These are phyloP conservation scores for Acidiella bohemica DNA, from an alignment of 495 filamentous ascomycete genomes.

Conservation along the genomic window DNA sequence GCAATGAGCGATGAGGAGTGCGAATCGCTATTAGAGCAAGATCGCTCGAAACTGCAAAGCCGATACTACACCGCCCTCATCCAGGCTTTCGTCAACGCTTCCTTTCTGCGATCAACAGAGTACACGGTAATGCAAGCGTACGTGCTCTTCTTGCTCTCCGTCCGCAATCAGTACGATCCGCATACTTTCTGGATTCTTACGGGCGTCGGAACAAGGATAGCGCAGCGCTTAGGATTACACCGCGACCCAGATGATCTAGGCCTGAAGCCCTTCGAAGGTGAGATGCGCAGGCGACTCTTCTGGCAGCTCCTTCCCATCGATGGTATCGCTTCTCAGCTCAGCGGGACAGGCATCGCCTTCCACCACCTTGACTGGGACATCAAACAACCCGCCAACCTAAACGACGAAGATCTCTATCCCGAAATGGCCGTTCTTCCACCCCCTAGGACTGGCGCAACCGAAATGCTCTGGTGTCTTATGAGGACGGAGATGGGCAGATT, in stretches of 20 bases:
- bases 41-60: background rate
- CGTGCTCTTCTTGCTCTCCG: slow-evolving; percentile 16
- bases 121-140: slow-evolving; percentile 18
- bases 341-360: slow-evolving; percentile 14
- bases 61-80: slow-evolving; percentile 9
- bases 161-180: slow-evolving; percentile 14
- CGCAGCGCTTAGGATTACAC: slow-evolving; percentile 17
- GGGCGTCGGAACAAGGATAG: slow-evolving; percentile 18
- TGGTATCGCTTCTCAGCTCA: slow-evolving; percentile 10
- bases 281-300: slow-evolving; percentile 19
- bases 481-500: slow-evolving; percentile 13
- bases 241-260: slow-evolving; percentile 16
- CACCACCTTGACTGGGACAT: slow-evolving; percentile 9
- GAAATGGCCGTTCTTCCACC: slow-evolving; percentile 12
- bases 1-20: slow-evolving; percentile 16
- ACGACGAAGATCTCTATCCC: slow-evolving; percentile 19
- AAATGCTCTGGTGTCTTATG: slow-evolving; percentile 20
- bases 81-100: slow-evolving; percentile 14
- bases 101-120: slow-evolving; percentile 16
- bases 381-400: slow-evolving; percentile 17
- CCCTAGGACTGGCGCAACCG: slow-evolving; percentile 11
- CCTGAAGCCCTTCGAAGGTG: slow-evolving; percentile 18
- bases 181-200: slow-evolving; percentile 20
- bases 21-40: slow-evolving; percentile 4
- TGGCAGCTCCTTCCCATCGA: slow-evolving; percentile 21